Base-by-base conservation (phyloP, 108 stramenopile genomes). In the Stephanodiscus minutulus region DNA sequence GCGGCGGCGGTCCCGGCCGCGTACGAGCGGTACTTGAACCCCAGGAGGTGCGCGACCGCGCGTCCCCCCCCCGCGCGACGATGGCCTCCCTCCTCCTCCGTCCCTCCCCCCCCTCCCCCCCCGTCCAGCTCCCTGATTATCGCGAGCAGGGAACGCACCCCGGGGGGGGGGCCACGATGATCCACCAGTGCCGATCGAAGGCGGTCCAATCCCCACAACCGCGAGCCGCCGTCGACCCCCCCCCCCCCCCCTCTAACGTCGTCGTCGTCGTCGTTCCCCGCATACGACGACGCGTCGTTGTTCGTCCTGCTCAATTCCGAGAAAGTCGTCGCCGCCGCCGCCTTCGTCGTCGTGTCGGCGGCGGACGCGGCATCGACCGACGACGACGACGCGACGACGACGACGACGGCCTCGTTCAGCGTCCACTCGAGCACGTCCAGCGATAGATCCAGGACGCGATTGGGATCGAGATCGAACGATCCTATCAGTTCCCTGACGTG, bases 391-490 rank as follows among this genome's bases (percentile, higher is more conserved):
- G 10, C 48, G 18, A 13, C 31, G 1, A 76, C 61, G 8, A 4
- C 48, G 18, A 13, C 31, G 1, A 76, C 61, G 10, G 63, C 35
- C 7, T 58, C 61, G 44, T 75, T 59, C 33, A 87, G 66, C 50
- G 74, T 73, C 28, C 64, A 68, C 82, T 97, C 96, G 66, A 97
- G 71, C 2, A 84, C 85, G 61, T 97, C 94, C 33, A 98, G 66
- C 3, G 82, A 44, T 39, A 98, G 52, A 77, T 98, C 97, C 35
- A 97, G 35, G 0, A 88, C 90, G 35, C 97, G 86, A 84, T 97
- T 97, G 37, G 98, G 98, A 84, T 99, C 98, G 8, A 99, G 66
- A 68, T 96, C 94, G 73, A 98, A 99, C 47, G 87, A 83, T 13
- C 96, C 98, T 27, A 98, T 93, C 12, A 96, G 74, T 6, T 83